These are phyloP conservation scores for Fagopyrum esculentum DNA, from an alignment of 148 eudicot genomes.

Conservation along the genomic window DNA sequence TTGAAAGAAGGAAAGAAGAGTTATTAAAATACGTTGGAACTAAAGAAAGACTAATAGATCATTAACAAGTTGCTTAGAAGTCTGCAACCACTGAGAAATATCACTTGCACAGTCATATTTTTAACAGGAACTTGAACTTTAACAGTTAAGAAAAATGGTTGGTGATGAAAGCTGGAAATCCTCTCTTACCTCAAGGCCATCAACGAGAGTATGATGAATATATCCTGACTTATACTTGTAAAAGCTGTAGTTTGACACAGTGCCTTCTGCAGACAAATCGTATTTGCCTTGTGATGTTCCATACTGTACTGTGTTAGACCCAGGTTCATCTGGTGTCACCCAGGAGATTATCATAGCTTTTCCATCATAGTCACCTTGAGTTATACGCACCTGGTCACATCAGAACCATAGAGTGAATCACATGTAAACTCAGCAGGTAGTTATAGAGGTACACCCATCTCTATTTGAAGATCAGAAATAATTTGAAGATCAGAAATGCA, in stretches of 20 bases:
- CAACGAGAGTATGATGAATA: constrained; percentile 73
- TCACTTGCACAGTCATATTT: neutral
- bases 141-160: neutral
- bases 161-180: neutral
- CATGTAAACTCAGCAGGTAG: neutral
- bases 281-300: constrained; percentile 65
- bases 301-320: constrained; percentile 58
- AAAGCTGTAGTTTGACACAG: constrained; percentile 66
- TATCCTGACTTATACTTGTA: constrained; percentile 75
- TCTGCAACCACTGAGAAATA: neutral
- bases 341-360: constrained; percentile 85
- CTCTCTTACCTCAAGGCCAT: constrained; percentile 63
- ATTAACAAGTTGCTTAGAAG: neutral
- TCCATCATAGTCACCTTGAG: constrained; percentile 98
- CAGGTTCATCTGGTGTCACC: constrained; percentile 90
- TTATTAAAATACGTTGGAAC: neutral
- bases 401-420: neutral
- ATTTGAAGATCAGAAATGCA: neutral
- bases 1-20: neutral
- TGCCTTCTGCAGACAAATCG: constrained; percentile 51
- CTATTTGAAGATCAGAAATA: neutral
- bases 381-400: constrained; percentile 66
- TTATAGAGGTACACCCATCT: neutral
- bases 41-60: neutral
- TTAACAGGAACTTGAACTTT: neutral